A percentile compares a stretch with the other conserved stretches of the same genome.
Evolutionary conservation across 2,329 filamentous ascomycete genomes (phyloP).

Genomic region (Sordariomycetes sp.): DNA sequence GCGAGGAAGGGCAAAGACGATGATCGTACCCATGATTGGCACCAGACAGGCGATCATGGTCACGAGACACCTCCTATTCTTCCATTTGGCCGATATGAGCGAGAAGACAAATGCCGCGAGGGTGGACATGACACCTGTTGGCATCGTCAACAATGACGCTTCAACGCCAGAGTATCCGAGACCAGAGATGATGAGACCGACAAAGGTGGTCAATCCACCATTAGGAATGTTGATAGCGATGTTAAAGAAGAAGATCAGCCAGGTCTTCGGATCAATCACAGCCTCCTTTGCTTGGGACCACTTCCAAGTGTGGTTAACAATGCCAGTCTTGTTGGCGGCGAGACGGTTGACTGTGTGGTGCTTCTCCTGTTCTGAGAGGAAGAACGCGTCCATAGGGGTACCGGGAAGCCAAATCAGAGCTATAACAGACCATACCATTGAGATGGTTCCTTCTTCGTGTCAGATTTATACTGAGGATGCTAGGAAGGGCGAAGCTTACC

Average conservation of each 20-base stretch:
- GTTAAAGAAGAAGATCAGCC: constrained; percentile 40
- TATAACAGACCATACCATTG: no score
- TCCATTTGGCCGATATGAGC: constrained; percentile 1
- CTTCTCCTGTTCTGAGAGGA: constrained; percentile 47
- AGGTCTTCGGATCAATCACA: constrained; percentile 42
- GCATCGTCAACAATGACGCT: constrained; percentile 63
- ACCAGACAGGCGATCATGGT: neutral
- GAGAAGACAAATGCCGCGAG: constrained; percentile 23
- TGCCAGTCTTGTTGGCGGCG: constrained; percentile 39
- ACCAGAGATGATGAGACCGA: constrained; percentile 20
- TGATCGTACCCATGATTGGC: constrained; percentile 1
- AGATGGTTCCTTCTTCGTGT: no score
- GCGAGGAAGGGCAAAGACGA: constrained; percentile 1
- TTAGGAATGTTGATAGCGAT: constrained; percentile 44
- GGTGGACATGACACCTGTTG: constrained; percentile 49
- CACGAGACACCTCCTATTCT: neutral
- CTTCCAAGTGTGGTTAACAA: constrained; percentile 25
- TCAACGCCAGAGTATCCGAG: constrained; percentile 18
- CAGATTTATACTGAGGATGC: no score
- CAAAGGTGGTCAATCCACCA: constrained; percentile 29
- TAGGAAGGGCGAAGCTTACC: constrained; percentile 1
- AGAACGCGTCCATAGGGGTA: constrained; percentile 13
- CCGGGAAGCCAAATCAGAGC: no score
- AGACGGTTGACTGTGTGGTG: constrained; percentile 58
- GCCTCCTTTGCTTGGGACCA: constrained; percentile 39